Conservation (phyloP, 768 basidiomycete species). For the Candolleomyces efflorescens region DNA sequence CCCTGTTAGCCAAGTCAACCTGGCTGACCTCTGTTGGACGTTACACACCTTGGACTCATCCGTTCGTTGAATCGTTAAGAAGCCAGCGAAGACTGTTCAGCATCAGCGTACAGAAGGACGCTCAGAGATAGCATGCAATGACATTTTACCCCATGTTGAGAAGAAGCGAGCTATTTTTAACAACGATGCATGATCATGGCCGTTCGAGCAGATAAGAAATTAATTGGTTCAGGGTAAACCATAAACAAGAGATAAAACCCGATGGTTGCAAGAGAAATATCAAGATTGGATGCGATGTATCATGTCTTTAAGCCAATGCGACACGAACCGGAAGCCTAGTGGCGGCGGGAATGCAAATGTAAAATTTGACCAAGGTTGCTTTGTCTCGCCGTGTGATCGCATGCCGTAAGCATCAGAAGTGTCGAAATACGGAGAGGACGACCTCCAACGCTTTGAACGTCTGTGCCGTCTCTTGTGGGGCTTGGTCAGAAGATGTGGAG, state of each 20-base stretch:
- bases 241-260: neutral
- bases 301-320: conserved; percentile 1
- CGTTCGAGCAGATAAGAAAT: too few species aligned
- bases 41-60: too few species aligned
- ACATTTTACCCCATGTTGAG: too few species aligned
- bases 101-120: too few species aligned
- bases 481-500: neutral
- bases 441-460: neutral
- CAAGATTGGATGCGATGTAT: neutral
- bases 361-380: neutral
- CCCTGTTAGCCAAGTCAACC: too few species aligned
- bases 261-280: neutral
- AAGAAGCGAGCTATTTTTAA: too few species aligned
- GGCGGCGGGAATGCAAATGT: neutral
- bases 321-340: neutral
- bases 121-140: too few species aligned
- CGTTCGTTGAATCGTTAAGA: too few species aligned
- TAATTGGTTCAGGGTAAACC: neutral
- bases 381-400: neutral
- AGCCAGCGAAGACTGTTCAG: too few species aligned
- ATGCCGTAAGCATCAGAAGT: too few species aligned
- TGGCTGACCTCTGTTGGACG: too few species aligned
- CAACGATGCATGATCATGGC: too few species aligned
- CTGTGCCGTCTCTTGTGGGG: neutral
- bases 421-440: neutral